phyloP scores from a whole-genome alignment of 805 yeast species.

The Ogataea siamensis region DNA sequence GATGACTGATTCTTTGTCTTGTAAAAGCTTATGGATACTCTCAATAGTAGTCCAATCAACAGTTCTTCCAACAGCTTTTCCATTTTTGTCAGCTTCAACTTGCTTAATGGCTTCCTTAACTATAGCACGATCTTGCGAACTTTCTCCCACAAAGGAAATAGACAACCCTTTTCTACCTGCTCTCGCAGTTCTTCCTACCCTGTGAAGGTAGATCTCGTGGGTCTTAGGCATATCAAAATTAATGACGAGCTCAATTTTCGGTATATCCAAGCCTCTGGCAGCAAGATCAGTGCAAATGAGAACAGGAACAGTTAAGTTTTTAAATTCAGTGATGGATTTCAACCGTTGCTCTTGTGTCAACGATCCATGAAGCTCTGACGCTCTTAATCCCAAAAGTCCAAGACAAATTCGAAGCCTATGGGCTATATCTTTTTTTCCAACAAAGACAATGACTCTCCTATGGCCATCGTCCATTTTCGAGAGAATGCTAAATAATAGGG shows the following conservation, averaged over 20 bases:
- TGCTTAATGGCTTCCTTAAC: conserved; percentile 88
- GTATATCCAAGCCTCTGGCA: conserved; percentile 98
- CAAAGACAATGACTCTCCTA: conserved; percentile 83
- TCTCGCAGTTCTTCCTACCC: conserved; percentile 99
- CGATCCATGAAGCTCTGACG: conserved; percentile 80
- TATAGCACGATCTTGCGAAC: conserved; percentile 78
- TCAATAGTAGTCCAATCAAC: conserved; percentile 91
- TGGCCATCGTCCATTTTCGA: conserved; percentile 62
- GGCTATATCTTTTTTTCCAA: conserved; percentile 87
- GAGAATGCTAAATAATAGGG: conserved; percentile 70
- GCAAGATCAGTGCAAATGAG: conserved; percentile 96
- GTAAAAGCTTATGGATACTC: conserved; percentile 58
- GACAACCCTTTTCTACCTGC: conserved; percentile 97
- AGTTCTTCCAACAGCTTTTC: conserved; percentile 79
- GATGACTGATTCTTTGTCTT: conserved; percentile 55
- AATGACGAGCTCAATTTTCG: conserved; percentile 91
- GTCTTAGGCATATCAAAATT: conserved; percentile 95
- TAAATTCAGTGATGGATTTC: conserved; percentile 77
- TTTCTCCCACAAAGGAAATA: conserved; percentile 91
- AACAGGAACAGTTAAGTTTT: conserved; percentile 77
- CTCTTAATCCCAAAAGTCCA: conserved; percentile 73
- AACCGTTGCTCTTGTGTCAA: conserved; percentile 92
- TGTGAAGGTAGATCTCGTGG: conserved; percentile 87
- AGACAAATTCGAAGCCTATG: conserved; percentile 76
- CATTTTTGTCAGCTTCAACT: conserved; percentile 44